Evolutionary conservation across 352 stramenopile species (phyloP).

Genomic region (Bremia lactucae): DNA sequence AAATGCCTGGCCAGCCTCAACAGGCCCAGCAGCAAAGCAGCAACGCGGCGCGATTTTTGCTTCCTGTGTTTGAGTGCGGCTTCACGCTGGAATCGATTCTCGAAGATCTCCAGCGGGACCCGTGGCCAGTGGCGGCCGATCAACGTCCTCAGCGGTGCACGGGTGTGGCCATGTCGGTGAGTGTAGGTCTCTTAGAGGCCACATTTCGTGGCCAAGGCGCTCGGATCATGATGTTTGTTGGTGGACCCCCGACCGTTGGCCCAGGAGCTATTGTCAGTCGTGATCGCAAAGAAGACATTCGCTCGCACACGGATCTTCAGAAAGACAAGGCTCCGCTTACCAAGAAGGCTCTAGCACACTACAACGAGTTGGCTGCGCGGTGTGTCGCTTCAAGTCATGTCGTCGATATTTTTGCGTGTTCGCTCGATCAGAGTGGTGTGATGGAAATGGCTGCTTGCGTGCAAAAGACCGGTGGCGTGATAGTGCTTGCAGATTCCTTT

Average conservation of each 20-base stretch:
- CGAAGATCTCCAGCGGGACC: conserved; percentile 95
- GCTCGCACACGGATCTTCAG: conserved; percentile 90
- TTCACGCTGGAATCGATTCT: conserved; percentile 97
- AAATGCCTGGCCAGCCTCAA: conserved; percentile 36
- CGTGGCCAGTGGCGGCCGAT: conserved; percentile 95
- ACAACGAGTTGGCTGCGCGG: conserved; percentile 90
- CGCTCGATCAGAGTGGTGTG: conserved; percentile 94
- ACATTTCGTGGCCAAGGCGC: conserved; percentile 91
- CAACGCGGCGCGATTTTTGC: conserved; percentile 90
- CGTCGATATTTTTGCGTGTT: conserved; percentile 99
- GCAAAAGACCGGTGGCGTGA: conserved; percentile 97
- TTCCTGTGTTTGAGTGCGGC: conserved; percentile 93
- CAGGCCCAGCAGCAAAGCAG: conserved; percentile 70
- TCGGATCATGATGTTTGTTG: conserved; percentile 98
- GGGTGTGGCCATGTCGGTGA: conserved; percentile 92
- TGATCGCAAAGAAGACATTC: conserved; percentile 95
- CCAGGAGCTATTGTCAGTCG: conserved; percentile 92
- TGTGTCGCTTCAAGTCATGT: conserved; percentile 89
- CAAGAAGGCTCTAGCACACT: conserved; percentile 94
- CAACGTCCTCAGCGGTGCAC: conserved; percentile 93
- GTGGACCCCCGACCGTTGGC: conserved; percentile 93
- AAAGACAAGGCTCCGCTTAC: conserved; percentile 92
- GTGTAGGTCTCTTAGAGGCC: conserved; percentile 93
- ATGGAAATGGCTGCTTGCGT: conserved; percentile 98
- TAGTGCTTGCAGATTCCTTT: conserved; percentile 97